Evolutionary conservation across 768 basidiomycete genomes (phyloP).

Genomic region (Daedaleopsis sinensis): DNA sequence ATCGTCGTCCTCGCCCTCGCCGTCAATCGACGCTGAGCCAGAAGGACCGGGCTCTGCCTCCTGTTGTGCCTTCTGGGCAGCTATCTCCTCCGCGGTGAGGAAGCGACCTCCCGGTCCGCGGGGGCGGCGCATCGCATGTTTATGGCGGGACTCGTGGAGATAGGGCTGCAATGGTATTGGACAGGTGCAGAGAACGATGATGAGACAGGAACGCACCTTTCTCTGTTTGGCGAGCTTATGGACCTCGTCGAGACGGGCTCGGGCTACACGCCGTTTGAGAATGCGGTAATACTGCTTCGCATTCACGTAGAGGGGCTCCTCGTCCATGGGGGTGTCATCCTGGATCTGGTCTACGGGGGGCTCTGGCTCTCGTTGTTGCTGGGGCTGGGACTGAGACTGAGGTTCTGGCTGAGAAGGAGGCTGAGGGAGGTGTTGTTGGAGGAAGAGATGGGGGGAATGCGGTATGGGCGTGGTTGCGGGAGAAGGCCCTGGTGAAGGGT

Average conservation of each 20-base stretch:
- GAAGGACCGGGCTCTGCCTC: slow-evolving; percentile 38
- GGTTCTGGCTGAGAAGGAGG: slow-evolving; percentile 18
- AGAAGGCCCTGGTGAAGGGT: slow-evolving; percentile 33
- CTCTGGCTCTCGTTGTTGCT: slow-evolving; percentile 24
- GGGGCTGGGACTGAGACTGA: slow-evolving; percentile 12
- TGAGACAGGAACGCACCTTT: slow-evolving; percentile 59
- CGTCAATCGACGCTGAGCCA: slow-evolving; percentile 33
- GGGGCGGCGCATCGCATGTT: slow-evolving; percentile 96
- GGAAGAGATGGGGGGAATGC: slow-evolving; percentile 34
- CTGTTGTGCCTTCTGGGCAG: slow-evolving; percentile 65
- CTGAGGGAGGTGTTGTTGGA: slow-evolving; percentile 29
- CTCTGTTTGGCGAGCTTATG: slow-evolving; percentile 90
- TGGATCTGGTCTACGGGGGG: slow-evolving; percentile 35
- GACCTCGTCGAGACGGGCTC: slow-evolving; percentile 91
- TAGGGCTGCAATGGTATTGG: slow-evolving; percentile 55
- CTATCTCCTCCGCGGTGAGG: slow-evolving; percentile 94
- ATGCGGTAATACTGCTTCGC: slow-evolving; percentile 99
- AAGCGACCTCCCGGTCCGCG: slow-evolving; percentile 97
- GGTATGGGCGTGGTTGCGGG: slow-evolving; percentile 29
- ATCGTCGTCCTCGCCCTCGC: slow-evolving; percentile 45
- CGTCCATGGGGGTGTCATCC: slow-evolving; percentile 64
- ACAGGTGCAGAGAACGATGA: slow-evolving; percentile 8
- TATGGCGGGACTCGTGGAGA: slow-evolving; percentile 96
- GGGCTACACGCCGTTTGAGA: slow-evolving; percentile 89
- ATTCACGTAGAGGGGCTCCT: slow-evolving; percentile 98